Conservation (phyloP, 495 filamentous ascomycete species). For the Podospora didyma region DNA sequence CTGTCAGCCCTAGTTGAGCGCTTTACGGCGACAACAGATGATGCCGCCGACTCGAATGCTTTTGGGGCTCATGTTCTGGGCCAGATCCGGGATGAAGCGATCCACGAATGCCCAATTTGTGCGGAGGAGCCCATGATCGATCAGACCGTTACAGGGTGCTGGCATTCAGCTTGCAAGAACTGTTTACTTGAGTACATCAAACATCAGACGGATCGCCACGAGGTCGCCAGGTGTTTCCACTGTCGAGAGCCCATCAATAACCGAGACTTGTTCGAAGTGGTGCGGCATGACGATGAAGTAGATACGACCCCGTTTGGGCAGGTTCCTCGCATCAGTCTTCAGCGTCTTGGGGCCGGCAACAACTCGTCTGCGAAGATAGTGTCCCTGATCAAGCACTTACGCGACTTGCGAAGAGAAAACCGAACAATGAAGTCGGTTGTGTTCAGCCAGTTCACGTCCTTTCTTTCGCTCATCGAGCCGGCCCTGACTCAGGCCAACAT, state of each 20-base stretch:
- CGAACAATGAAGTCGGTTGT: slow-evolving; percentile 82
- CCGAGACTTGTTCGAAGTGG: slow-evolving; percentile 86
- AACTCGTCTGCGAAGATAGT: slow-evolving; percentile 86
- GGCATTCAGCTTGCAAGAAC: slow-evolving; percentile 93
- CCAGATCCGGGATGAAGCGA: slow-evolving; percentile 85
- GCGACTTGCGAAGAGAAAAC: slow-evolving; percentile 53
- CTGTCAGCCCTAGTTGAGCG: slow-evolving; percentile 76
- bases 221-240: slow-evolving; percentile 77
- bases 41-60: slow-evolving; percentile 58
- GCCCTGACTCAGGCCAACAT: slow-evolving; percentile 69
- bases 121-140: slow-evolving; percentile 91
- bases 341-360: slow-evolving; percentile 60
- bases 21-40: slow-evolving; percentile 68
- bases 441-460: slow-evolving; percentile 96
- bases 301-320: slow-evolving; percentile 37
- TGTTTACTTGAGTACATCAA: slow-evolving; percentile 83
- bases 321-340: slow-evolving; percentile 67
- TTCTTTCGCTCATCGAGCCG: slow-evolving; percentile 83
- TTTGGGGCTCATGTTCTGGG: slow-evolving; percentile 84
- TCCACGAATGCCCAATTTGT: slow-evolving; percentile 91
- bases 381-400: slow-evolving; percentile 70
- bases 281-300: slow-evolving; percentile 49
- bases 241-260: slow-evolving; percentile 80
- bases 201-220: slow-evolving; percentile 73
- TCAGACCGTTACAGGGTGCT: slow-evolving; percentile 90